Percentiles rank a stretch among this genome's conserved stretches.
Conservation (phyloP, 768 basidiomycete species). For the Megacollybia marginata region DNA sequence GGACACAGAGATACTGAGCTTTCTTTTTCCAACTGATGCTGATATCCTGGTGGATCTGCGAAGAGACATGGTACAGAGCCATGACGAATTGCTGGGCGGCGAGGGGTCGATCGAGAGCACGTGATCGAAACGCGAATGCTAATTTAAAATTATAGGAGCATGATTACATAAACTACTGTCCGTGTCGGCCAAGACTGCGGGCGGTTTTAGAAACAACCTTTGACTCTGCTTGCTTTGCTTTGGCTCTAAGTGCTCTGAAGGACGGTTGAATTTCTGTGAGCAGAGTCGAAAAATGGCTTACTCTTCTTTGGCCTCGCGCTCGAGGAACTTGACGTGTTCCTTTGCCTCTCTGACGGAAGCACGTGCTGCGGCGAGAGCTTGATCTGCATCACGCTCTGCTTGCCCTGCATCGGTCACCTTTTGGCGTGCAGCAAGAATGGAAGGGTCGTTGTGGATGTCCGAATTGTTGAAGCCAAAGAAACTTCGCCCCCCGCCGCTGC, state of each 20-base stretch:
- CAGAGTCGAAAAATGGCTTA: constrained; percentile 13
- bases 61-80: too few species aligned
- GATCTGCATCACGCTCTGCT: constrained; percentile 28
- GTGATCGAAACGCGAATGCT: too few species aligned
- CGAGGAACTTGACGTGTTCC: constrained; percentile 29
- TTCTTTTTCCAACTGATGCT: too few species aligned
- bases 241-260: constrained; percentile 26
- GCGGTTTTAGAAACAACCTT: constrained; percentile 29
- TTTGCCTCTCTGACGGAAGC: constrained; percentile 26
- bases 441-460: constrained; percentile 23
- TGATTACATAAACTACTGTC: too few species aligned
- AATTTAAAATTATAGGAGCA: too few species aligned
- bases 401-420: constrained; percentile 31
- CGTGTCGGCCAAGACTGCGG: constrained; percentile 25
- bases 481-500: constrained; percentile 6
- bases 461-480: constrained; percentile 8
- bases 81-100: too few species aligned
- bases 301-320: constrained; percentile 33
- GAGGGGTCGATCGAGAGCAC: too few species aligned
- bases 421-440: constrained; percentile 26
- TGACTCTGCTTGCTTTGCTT: constrained; percentile 30
- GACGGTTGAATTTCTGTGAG: neutral
- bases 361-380: constrained; percentile 23
- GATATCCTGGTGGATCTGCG: too few species aligned
- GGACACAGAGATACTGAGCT: too few species aligned